A percentile compares a stretch with the other conserved stretches of the same genome.
These are phyloP conservation scores for Microbotryomycetes sp. DNA, from an alignment of 1,284 basidiomycete genomes.

Conservation along the genomic window DNA sequence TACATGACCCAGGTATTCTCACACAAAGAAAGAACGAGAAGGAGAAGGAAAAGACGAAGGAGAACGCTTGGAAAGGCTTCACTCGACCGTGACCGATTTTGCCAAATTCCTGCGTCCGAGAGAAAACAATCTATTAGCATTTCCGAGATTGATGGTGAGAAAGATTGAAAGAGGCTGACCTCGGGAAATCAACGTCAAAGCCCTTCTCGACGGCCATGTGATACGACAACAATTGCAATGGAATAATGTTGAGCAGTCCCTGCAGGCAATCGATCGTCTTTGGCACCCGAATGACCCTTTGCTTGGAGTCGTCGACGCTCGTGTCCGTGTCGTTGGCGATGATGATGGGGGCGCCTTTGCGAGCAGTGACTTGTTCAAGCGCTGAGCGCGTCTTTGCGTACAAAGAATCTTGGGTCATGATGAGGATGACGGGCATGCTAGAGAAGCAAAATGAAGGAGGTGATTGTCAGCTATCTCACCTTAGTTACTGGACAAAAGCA, in stretches of 20 bases:
- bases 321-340: constrained; percentile 92
- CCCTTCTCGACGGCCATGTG: constrained; percentile 93
- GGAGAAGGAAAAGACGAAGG: neutral
- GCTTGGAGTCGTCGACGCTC: constrained; percentile 59
- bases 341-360: constrained; percentile 63
- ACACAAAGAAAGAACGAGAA: too few relatives aligned
- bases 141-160: constrained; percentile 28
- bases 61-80: neutral
- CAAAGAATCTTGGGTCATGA: constrained; percentile 97
- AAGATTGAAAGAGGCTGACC: constrained; percentile 51
- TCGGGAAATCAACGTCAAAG: constrained; percentile 96
- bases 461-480: neutral
- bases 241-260: constrained; percentile 93
- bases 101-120: neutral
- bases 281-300: constrained; percentile 38
- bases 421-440: constrained; percentile 65
- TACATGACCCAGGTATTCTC: too few relatives aligned
- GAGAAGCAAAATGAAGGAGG: neutral
- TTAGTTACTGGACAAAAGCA: neutral
- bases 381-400: constrained; percentile 98
- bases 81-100: neutral
- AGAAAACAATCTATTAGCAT: constrained; percentile 25
- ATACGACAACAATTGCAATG: constrained; percentile 91
- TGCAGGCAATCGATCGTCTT: constrained; percentile 92
- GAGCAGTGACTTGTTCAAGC: constrained; percentile 90